These are phyloP conservation scores for Ceratorhiza oryzae-sativae DNA, from an alignment of 1,284 basidiomycete genomes.

Conservation along the genomic window DNA sequence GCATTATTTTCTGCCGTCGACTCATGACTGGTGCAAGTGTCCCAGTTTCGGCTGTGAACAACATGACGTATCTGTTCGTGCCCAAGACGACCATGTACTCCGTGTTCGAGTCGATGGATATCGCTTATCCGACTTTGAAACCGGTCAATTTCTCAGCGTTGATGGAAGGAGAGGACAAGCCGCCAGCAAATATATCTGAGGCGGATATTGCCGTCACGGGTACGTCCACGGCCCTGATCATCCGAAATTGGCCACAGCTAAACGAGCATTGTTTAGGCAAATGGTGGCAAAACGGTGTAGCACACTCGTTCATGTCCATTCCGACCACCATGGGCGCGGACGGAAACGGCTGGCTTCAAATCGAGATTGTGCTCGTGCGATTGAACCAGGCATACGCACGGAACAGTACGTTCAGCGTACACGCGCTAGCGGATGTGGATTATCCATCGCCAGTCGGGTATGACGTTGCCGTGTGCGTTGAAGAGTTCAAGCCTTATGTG, in stretches of 20 bases:
- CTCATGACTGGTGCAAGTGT: neutral
- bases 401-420: slow-evolving; percentile 19
- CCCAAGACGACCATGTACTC: slow-evolving; percentile 34
- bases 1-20: neutral
- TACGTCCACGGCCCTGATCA: neutral
- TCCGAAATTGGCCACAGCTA: neutral
- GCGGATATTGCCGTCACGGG: slow-evolving; percentile 23
- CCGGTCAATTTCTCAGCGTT: slow-evolving; percentile 20
- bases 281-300: slow-evolving; percentile 37
- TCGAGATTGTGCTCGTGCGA: slow-evolving; percentile 32
- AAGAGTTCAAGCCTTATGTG: slow-evolving; percentile 27
- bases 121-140: neutral
- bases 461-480: slow-evolving; percentile 27
- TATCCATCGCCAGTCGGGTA: slow-evolving; percentile 27
- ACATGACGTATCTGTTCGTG: slow-evolving; percentile 34
- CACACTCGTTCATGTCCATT: slow-evolving; percentile 30
- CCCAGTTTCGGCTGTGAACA: slow-evolving; percentile 14
- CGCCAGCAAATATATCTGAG: slow-evolving; percentile 16
- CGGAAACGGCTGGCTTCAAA: slow-evolving; percentile 30
- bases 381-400: slow-evolving; percentile 31
- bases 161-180: slow-evolving; percentile 13
- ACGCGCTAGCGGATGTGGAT: slow-evolving; percentile 13
- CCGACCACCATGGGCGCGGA: slow-evolving; percentile 17
- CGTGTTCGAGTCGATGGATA: slow-evolving; percentile 28
- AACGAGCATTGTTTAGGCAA: slow-evolving; percentile 1